Percentiles rank a stretch among this genome's conserved stretches.
phyloP scores from a whole-genome alignment of 2,329 filamentous ascomycete genomes.

The Raffaelea deltoideospora region DNA sequence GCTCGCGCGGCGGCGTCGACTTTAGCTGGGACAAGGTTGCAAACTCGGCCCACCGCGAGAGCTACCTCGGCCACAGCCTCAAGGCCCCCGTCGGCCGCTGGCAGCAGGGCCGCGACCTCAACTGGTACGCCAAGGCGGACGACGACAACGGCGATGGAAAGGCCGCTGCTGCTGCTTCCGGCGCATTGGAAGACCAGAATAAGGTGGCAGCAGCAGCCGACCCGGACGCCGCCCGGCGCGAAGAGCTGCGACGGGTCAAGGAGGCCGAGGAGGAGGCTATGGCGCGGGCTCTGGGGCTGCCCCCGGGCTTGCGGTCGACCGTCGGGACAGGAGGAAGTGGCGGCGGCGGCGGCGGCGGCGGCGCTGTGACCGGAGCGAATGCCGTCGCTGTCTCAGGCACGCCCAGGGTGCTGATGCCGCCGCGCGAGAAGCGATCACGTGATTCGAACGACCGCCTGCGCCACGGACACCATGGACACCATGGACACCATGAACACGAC shows the following conservation, averaged over 20 bases:
- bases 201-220: conserved; percentile 46
- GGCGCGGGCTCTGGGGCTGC: conserved; percentile 61
- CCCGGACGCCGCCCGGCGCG: conserved; percentile 45
- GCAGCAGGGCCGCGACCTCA: conserved; percentile 60
- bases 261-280: conserved; percentile 90
- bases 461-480: background rate
- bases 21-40: conserved; percentile 97
- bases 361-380: conserved; percentile 39
- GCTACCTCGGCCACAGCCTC: conserved; percentile 74
- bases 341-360: conserved; percentile 18
- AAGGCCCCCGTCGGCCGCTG: conserved; percentile 88
- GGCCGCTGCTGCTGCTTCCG: background rate
- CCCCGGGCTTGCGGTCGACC: conserved; percentile 24
- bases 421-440: background rate
- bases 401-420: background rate
- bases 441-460: background rate
- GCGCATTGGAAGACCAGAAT: conserved; percentile 36
- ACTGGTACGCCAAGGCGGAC: conserved; percentile 45
- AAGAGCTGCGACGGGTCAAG: conserved; percentile 71
- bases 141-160: conserved; percentile 12
- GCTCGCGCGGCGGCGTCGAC: conserved; percentile 84
- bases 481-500: background rate
- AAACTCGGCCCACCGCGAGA: conserved; percentile 74
- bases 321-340: background rate
- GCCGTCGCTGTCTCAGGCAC: conserved; percentile 28